Evolutionary conservation across 148 eudicot genomes (phyloP), one percentile per base, ranked within the genome.

Genomic region (Pharnaceum exiguum): DNA sequence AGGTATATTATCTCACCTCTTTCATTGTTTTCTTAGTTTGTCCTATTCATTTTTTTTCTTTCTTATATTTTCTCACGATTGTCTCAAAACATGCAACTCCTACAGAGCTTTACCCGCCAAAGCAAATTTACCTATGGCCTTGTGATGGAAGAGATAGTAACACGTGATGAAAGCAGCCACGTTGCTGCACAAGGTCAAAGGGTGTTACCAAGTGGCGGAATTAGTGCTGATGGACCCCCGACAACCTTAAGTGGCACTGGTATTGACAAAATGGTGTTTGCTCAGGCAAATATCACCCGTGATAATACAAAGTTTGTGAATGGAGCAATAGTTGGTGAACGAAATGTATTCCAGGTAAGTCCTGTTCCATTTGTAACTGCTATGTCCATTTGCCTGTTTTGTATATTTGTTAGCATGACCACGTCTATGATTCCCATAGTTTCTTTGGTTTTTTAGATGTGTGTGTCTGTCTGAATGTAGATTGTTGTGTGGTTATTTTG

Each of bases 171-270:
- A 69, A 75, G 85, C 68, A 85, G 89, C 59, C 81, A 89, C 56
- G 83, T 93, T 45, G 68, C 86, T 62, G 55, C 83, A 36, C 70
- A 71, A 46, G 99, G 99, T 66, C 95, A 83, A 80, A 85, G 95
- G 75, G 86, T 93, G 50, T 71, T 89, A 73, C 89, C 96, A 44
- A 89, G 64, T 76, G 99, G 99, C 70, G 90, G 87, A 67, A 76
- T 93, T 63, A 83, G 90, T 66, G 89, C 88, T 46, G 96, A 93
- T 79, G 99, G 99, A 52, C 99, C 99, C 73, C 96, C 96, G 44
- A 93, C 99, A 27, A 93, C 99, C 23, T 82, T 93, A 44, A 93
- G 99, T 66, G 99, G 87, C 39, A 89, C 96, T 37, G 99, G 99
- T 47, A 66, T 81, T 19, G 99, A 93, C 65, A 82, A 88, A 51